These are phyloP conservation scores for Flaveria linearis DNA, from an alignment of 129 eudicot genomes.

Conservation along the genomic window DNA sequence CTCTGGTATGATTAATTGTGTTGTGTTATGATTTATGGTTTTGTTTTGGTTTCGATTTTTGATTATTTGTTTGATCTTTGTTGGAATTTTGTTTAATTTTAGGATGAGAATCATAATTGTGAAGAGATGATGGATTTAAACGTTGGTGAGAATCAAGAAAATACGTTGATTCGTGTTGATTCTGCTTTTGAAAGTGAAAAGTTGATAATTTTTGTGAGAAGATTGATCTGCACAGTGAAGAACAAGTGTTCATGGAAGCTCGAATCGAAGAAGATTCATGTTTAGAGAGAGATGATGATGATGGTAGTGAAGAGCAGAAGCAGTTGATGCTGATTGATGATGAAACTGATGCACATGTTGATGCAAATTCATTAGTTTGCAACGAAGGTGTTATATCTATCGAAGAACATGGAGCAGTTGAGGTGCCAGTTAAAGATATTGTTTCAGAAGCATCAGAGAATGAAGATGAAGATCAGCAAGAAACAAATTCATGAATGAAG, in stretches of 20 bases:
- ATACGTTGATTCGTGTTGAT: conserved; percentile 13
- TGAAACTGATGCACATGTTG: conserved; percentile 7
- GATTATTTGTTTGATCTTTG: not conserved
- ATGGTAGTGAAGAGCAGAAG: conserved; percentile 9
- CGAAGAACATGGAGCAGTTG: conserved; percentile 19
- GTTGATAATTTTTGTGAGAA: conserved; percentile 12
- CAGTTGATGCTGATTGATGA: conserved; percentile 2
- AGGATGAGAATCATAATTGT: conserved; percentile 40
- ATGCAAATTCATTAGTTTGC: not conserved
- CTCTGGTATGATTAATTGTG: conserved; percentile 31
- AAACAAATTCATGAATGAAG: not conserved
- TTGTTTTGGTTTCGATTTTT: no score
- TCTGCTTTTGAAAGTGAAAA: conserved; percentile 20
- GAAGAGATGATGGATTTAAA: not conserved
- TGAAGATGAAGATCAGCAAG: conserved; percentile 16
- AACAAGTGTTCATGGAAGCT: conserved; percentile 22
- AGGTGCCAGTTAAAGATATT: not conserved
- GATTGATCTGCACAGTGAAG: conserved; percentile 15
- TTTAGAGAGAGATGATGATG: conserved; percentile 3
- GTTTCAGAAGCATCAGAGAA: not conserved
- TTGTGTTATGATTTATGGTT: not conserved
- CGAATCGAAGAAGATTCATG: conserved; percentile 18
- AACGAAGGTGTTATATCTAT: not conserved
- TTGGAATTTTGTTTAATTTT: conserved; percentile 20
- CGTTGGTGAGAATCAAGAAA: conserved; percentile 11